Evolutionary conservation across 1,139 yeast genomes (phyloP).

Genomic region (Saccharomyces hybrid): DNA sequence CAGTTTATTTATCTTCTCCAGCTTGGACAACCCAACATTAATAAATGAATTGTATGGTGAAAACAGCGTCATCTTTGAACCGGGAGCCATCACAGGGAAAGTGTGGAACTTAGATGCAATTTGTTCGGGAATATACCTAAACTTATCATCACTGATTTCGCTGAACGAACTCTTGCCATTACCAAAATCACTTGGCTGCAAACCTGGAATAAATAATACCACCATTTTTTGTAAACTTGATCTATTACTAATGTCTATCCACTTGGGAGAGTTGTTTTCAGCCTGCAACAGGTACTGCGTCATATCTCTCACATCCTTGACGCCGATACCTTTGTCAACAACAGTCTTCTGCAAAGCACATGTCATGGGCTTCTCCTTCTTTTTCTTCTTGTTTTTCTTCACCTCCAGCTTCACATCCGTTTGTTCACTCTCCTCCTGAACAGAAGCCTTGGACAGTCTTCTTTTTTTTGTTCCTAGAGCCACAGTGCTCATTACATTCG

Average conservation of each 20-base stretch:
- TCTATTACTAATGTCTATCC: slow-evolving; percentile 41
- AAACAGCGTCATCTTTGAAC: slow-evolving; percentile 49
- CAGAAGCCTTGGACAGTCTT: neutral
- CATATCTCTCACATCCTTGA: slow-evolving; percentile 46
- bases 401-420: slow-evolving; percentile 2
- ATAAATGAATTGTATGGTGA: slow-evolving; percentile 51
- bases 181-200: slow-evolving; percentile 42
- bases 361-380: slow-evolving; percentile 33
- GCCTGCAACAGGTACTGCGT: slow-evolving; percentile 42
- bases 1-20: slow-evolving; percentile 41
- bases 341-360: slow-evolving; percentile 26
- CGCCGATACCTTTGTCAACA: slow-evolving; percentile 30
- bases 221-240: slow-evolving; percentile 44
- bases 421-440: neutral
- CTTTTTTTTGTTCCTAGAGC: neutral
- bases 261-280: slow-evolving; percentile 36
- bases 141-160: slow-evolving; percentile 20
- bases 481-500: neutral
- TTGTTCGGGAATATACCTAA: slow-evolving; percentile 34
- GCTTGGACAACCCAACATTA: slow-evolving; percentile 47
- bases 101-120: slow-evolving; percentile 19
- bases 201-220: slow-evolving; percentile 60
- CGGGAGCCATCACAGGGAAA: slow-evolving; percentile 43
- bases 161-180: neutral
- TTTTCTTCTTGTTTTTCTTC: slow-evolving; percentile 37